phyloP scores from a whole-genome alignment of 1,284 basidiomycete species.

The Athelia psychrophila region DNA sequence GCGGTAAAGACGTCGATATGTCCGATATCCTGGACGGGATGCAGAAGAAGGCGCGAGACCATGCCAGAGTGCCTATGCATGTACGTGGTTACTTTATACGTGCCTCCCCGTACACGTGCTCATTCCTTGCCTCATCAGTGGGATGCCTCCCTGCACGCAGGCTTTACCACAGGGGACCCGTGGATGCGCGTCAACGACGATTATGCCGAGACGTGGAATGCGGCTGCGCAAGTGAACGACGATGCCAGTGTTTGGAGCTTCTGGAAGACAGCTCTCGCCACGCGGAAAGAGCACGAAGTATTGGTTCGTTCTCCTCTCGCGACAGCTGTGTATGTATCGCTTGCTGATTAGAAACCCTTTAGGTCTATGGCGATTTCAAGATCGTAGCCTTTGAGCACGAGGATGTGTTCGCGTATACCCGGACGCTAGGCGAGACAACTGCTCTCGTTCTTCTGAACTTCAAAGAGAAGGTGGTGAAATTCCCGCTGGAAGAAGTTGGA shows the following conservation, averaged over 20 bases:
- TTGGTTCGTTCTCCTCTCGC: constrained; percentile 36
- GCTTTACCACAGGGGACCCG: constrained; percentile 62
- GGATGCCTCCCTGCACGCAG: constrained; percentile 52
- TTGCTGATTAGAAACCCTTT: too few relatives aligned
- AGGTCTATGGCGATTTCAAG: constrained; percentile 60
- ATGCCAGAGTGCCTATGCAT: constrained; percentile 68
- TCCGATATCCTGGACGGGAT: constrained; percentile 53
- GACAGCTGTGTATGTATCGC: too few relatives aligned
- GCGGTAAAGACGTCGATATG: constrained; percentile 49
- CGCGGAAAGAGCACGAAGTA: constrained; percentile 56
- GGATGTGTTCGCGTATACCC: constrained; percentile 56
- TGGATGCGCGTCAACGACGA: constrained; percentile 83
- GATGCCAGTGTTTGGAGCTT: constrained; percentile 53
- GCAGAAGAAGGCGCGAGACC: constrained; percentile 66
- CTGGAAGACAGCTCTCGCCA: constrained; percentile 50
- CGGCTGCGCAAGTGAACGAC: constrained; percentile 44
- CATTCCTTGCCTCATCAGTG: constrained; percentile 42
- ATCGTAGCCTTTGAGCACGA: constrained; percentile 44
- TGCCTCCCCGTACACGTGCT: neutral
- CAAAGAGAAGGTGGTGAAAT: constrained; percentile 27
- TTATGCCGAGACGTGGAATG: constrained; percentile 58
- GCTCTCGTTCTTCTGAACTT: constrained; percentile 56
- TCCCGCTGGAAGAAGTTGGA: constrained; percentile 9
- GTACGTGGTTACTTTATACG: constrained; percentile 23
- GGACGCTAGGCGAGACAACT: constrained; percentile 32